Evolutionary conservation across 1,284 basidiomycete species (phyloP).

Genomic region (Marasmius sp.): DNA sequence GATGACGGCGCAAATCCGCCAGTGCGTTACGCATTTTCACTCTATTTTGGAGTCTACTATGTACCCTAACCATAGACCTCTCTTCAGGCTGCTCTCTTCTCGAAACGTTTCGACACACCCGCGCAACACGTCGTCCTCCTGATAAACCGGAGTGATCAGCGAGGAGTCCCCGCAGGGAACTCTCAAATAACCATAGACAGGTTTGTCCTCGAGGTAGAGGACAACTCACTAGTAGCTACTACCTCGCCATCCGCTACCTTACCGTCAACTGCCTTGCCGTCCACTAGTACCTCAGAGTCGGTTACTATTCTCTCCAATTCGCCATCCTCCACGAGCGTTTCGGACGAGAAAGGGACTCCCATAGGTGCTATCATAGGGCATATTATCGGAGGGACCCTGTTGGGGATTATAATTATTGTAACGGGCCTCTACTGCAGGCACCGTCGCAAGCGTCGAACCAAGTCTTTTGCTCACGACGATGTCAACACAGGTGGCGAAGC

Average conservation of each 20-base stretch:
- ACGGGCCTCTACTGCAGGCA: neutral
- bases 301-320: too few relatives aligned
- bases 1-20: slow-evolving; percentile 30
- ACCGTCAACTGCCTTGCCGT: neutral
- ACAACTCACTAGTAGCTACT: neutral
- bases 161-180: slow-evolving; percentile 16
- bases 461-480: neutral
- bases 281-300: neutral
- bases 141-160: neutral
- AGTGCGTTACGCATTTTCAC: slow-evolving; percentile 13
- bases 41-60: neutral
- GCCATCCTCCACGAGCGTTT: neutral
- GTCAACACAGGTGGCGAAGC: too few relatives aligned
- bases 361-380: slow-evolving; percentile 7
- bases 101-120: neutral
- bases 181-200: slow-evolving; percentile 28
- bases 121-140: neutral
- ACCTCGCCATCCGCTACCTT: neutral
- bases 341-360: neutral
- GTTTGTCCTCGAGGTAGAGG: slow-evolving; percentile 23
- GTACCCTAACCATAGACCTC: slow-evolving; percentile 19
- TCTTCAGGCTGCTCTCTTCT: slow-evolving; percentile 20
- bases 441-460: neutral
- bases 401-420: neutral
- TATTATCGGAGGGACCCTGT: neutral